Conservation (phyloP, 805 yeast genomes). For the Geotrichum ghanense region DNA sequence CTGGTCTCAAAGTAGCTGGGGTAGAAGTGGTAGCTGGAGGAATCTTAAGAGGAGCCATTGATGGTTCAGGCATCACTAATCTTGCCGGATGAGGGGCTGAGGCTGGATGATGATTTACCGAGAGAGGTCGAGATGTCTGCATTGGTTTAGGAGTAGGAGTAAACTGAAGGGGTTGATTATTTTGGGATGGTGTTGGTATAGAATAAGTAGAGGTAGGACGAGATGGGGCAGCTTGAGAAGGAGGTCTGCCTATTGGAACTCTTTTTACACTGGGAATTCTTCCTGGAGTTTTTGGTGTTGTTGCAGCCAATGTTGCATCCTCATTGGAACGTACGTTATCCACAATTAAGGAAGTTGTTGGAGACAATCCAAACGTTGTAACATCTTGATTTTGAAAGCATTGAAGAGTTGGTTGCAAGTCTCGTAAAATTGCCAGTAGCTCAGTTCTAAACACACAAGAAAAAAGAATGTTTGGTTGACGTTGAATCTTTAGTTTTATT, state of each 20-base stretch:
- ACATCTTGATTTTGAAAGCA: constrained; percentile 50
- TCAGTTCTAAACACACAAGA: constrained; percentile 85
- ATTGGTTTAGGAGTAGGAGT: constrained; percentile 6
- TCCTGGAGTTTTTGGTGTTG: constrained; percentile 59
- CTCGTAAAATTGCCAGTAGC: constrained; percentile 60
- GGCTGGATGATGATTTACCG: no score
- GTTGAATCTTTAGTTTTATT: constrained; percentile 37
- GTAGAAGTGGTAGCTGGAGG: constrained; percentile 15
- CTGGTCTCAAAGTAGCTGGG: constrained; percentile 9
- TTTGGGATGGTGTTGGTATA: neutral
- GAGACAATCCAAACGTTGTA: constrained; percentile 57
- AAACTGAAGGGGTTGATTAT: constrained; percentile 10
- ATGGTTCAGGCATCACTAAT: constrained; percentile 22
- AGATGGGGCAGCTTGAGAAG: constrained; percentile 1
- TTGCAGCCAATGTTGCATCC: constrained; percentile 75
- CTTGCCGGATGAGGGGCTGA: constrained; percentile 6
- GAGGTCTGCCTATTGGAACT: constrained; percentile 9
- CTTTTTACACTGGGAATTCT: constrained; percentile 14
- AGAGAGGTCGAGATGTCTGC: no score
- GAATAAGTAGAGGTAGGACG: neutral
- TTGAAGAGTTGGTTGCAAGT: constrained; percentile 56
- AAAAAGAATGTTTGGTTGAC: constrained; percentile 66
- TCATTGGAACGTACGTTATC: no score
- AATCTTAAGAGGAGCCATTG: constrained; percentile 16
- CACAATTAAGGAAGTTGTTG: no score